These are phyloP conservation scores for Heliamphora pulchella DNA, from an alignment of 179 eudicot species.

Conservation along the genomic window DNA sequence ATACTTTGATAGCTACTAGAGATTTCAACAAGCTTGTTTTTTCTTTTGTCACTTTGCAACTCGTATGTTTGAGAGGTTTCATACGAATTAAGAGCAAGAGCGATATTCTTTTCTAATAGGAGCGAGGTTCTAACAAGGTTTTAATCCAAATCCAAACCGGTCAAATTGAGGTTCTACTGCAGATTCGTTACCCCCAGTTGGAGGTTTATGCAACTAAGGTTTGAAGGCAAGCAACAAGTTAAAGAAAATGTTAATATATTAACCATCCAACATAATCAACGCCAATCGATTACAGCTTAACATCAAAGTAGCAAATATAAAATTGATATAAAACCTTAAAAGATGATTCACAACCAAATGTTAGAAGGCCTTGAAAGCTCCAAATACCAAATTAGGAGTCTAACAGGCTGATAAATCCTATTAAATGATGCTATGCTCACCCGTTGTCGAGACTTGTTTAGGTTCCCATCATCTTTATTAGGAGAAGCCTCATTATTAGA, in stretches of 20 bases:
- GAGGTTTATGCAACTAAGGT: not conserved
- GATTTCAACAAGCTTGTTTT: too few relatives aligned
- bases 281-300: not conserved
- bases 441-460: conserved; percentile 22
- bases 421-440: conserved; percentile 14
- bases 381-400: not conserved
- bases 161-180: too few relatives aligned
- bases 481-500: conserved; percentile 12
- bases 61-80: too few relatives aligned
- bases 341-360: not conserved
- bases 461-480: conserved; percentile 12
- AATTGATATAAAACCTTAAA: not conserved
- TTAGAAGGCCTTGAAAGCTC: not conserved
- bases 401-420: not conserved
- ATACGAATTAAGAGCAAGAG: too few relatives aligned
- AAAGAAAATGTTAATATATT: not conserved
- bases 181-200: too few relatives aligned
- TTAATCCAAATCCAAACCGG: too few relatives aligned
- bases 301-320: not conserved
- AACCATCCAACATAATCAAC: not conserved
- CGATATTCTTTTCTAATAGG: too few relatives aligned
- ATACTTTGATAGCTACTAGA: too few relatives aligned
- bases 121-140: too few relatives aligned
- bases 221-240: not conserved
- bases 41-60: too few relatives aligned